Conservation (phyloP, 2,329 filamentous ascomycete species). For the Xylariaceae sp. region DNA sequence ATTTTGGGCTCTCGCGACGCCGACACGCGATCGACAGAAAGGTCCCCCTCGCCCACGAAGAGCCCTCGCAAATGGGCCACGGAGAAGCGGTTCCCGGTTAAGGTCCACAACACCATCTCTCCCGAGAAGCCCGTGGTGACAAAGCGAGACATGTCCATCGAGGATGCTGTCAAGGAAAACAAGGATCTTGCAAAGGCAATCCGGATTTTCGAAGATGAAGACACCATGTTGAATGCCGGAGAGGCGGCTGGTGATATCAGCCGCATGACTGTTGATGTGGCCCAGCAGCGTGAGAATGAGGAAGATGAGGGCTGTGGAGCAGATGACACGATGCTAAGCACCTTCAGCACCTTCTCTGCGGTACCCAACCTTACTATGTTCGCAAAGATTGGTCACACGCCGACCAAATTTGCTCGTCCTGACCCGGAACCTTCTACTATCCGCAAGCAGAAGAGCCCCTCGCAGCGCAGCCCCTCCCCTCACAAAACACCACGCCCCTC, state of each 20-base stretch:
- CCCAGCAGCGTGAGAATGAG: conserved; percentile 27
- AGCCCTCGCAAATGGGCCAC: conserved; percentile 45
- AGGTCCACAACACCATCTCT: conserved; percentile 38
- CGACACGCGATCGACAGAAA: conserved; percentile 28
- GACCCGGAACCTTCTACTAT: conserved; percentile 39
- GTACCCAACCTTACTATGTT: conserved; percentile 85
- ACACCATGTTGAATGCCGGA: conserved; percentile 33
- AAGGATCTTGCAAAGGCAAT: conserved; percentile 58
- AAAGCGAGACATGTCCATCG: conserved; percentile 43
- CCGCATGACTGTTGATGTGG: conserved; percentile 22
- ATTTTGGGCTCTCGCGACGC: conserved; percentile 40
- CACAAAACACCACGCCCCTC: conserved; percentile 36
- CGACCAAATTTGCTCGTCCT: conserved; percentile 48
- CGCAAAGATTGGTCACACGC: conserved; percentile 67
- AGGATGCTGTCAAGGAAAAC: conserved; percentile 54
- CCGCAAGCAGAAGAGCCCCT: conserved; percentile 21
- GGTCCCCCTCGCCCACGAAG: conserved; percentile 18
- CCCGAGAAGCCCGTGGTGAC: conserved; percentile 18
- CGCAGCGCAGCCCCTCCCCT: conserved; percentile 30
- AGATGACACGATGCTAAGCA: conserved; percentile 75
- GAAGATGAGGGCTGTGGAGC: conserved; percentile 45
- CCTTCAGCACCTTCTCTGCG: conserved; percentile 85
- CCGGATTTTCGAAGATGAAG: conserved; percentile 58
- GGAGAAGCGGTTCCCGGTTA: conserved; percentile 61
- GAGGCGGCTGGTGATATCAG: conserved; percentile 31